Percentiles rank a stretch among this genome's conserved stretches.
phyloP scores from a whole-genome alignment of 2,329 filamentous ascomycete genomes.

The Penicillium verrucosum region DNA sequence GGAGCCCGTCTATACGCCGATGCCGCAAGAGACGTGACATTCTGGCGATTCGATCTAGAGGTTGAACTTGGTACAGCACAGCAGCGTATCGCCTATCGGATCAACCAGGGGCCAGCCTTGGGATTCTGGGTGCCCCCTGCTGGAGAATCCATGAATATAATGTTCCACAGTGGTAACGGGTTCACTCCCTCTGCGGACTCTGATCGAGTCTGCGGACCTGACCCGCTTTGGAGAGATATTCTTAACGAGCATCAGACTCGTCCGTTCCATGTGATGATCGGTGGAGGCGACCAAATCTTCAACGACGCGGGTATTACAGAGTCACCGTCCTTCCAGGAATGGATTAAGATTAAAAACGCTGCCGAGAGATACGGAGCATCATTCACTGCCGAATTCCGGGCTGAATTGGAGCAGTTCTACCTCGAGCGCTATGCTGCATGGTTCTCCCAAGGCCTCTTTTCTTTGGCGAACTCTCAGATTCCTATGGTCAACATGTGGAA shows the following conservation, averaged over 20 bases:
- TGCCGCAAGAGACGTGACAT: constrained; percentile 80
- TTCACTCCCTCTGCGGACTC: constrained; percentile 79
- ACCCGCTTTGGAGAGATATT: constrained; percentile 95
- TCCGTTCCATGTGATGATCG: constrained; percentile 97
- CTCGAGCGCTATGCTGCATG: constrained; percentile 85
- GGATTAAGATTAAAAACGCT: constrained; percentile 77
- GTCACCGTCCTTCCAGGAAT: constrained; percentile 73
- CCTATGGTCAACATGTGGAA: constrained; percentile 99
- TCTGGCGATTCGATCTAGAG: constrained; percentile 96
- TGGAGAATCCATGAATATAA: constrained; percentile 90
- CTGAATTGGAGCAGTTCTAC: constrained; percentile 85
- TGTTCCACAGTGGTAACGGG: constrained; percentile 98
- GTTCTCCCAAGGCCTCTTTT: constrained; percentile 94
- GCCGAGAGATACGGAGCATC: constrained; percentile 73
- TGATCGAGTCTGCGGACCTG: constrained; percentile 80
- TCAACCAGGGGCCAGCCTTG: constrained; percentile 83
- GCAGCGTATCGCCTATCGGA: constrained; percentile 87
- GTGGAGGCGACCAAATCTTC: constrained; percentile 95
- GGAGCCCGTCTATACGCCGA: constrained; percentile 82
- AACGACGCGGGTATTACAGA: constrained; percentile 80
- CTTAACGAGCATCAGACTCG: constrained; percentile 85
- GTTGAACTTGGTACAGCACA: constrained; percentile 76
- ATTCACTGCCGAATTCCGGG: constrained; percentile 77
- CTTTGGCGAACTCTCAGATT: constrained; percentile 89
- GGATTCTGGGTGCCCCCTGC: constrained; percentile 92